Percentiles rank a stretch among this genome's conserved stretches.
phyloP scores from a whole-genome alignment of 2,329 filamentous ascomycete species.

The Xylariaceae sp. region DNA sequence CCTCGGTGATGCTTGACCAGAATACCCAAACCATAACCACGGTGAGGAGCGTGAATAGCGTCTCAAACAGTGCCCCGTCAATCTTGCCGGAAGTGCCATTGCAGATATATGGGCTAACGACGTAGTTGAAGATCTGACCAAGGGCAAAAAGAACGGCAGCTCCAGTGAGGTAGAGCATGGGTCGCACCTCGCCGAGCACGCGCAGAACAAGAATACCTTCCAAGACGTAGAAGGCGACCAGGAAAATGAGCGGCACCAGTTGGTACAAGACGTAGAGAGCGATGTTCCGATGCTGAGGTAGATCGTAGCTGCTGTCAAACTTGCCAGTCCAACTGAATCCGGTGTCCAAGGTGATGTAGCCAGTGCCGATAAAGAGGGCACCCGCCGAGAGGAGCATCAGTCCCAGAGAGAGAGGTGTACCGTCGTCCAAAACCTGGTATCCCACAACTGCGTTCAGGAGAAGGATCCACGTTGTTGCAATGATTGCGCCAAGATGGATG shows the following conservation, averaged over 20 bases:
- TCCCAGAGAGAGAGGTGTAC: conserved; percentile 77
- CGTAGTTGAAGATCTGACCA: conserved; percentile 95
- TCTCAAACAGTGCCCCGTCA: conserved; percentile 90
- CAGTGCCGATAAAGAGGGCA: conserved; percentile 80
- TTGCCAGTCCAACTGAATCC: conserved; percentile 80
- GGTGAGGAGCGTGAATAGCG: conserved; percentile 82
- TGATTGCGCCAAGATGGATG: conserved; percentile 85
- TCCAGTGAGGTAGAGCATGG: conserved; percentile 81
- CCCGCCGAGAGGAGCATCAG: conserved; percentile 70
- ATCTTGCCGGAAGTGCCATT: conserved; percentile 79
- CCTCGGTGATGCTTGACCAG: conserved; percentile 98
- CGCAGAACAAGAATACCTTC: conserved; percentile 81
- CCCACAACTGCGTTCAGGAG: conserved; percentile 90
- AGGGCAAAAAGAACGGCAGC: conserved; percentile 83
- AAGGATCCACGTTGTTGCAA: conserved; percentile 84
- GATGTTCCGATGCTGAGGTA: conserved; percentile 66
- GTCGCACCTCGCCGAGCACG: conserved; percentile 81
- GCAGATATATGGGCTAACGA: conserved; percentile 88
- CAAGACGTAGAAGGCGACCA: conserved; percentile 83
- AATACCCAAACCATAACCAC: conserved; percentile 88
- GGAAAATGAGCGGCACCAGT: conserved; percentile 80
- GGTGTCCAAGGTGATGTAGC: conserved; percentile 94
- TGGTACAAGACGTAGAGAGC: conserved; percentile 94
- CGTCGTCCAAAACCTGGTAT: conserved; percentile 91
- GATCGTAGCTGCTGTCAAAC: conserved; percentile 60